Evolutionary conservation across 805 yeast genomes (phyloP).

Genomic region (Barnettozyma botsteinii): DNA sequence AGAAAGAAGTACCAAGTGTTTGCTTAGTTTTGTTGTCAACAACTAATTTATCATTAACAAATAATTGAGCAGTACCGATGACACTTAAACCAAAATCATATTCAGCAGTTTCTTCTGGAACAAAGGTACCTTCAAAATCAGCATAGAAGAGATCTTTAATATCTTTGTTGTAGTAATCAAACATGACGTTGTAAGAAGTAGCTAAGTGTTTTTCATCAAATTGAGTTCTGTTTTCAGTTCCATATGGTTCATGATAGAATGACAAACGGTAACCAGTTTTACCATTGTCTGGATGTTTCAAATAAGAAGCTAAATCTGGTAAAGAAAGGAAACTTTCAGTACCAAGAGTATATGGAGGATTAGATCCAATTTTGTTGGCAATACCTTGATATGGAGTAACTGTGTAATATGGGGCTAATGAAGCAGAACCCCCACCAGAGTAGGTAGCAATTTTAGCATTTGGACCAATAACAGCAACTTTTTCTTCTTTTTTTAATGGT

Average conservation of each 20-base stretch:
- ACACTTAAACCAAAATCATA: slow-evolving; percentile 49
- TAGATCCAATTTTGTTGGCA: slow-evolving; percentile 22
- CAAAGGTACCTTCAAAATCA: slow-evolving; percentile 40
- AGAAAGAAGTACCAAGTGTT: slow-evolving; percentile 43
- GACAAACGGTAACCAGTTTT: slow-evolving; percentile 22
- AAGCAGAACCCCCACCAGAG: slow-evolving; percentile 62
- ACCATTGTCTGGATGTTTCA: slow-evolving; percentile 21
- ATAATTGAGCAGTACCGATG: slow-evolving; percentile 51
- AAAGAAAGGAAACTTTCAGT: slow-evolving; percentile 31
- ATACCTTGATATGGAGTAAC: slow-evolving; percentile 46
- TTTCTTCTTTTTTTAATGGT: slow-evolving; percentile 41
- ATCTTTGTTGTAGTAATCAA: slow-evolving; percentile 27
- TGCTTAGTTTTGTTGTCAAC: slow-evolving; percentile 54
- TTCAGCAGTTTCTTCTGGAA: slow-evolving; percentile 42
- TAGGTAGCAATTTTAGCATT: slow-evolving; percentile 44
- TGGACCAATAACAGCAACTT: slow-evolving; percentile 53
- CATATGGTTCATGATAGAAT: slow-evolving; percentile 24
- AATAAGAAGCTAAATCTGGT: slow-evolving; percentile 29
- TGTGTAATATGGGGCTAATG: slow-evolving; percentile 41
- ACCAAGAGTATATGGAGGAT: slow-evolving; percentile 31
- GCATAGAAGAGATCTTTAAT: slow-evolving; percentile 32
- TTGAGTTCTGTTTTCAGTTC: slow-evolving; percentile 19
- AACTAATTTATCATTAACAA: slow-evolving; percentile 44
- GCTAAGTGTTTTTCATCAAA: slow-evolving; percentile 26
- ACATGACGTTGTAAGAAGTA: slow-evolving; percentile 21